Evolutionary conservation across 192 early-diverging fungal genomes (phyloP), one percentile per base, ranked within the genome.

Genomic region (Coemansia sp.): DNA sequence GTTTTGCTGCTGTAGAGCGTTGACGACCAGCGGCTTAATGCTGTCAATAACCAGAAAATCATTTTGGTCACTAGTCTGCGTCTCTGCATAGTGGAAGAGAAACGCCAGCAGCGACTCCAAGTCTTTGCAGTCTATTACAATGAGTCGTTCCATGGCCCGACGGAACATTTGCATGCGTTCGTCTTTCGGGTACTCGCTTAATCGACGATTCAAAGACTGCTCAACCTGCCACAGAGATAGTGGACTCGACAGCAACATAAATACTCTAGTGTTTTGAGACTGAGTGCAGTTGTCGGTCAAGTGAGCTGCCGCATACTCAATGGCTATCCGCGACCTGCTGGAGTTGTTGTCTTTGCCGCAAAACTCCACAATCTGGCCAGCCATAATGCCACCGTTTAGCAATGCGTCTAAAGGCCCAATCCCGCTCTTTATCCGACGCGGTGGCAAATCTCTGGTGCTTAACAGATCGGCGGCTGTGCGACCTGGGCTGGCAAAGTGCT

Each of bases 41-140:
- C 72, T 69, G 59, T 80, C 72, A 23, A 80, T 65, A n/a, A 80
- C 54, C 5, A 74, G 23, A 10, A 80, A 55, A 41, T 74, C 48
- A 0, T 49, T 9, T 18, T n/a, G 16, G n/a, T 20, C 48, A 16
- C 48, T 49, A 19, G 18, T 20, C 8, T 16, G 19, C 5, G 8
- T 56, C 32, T 20, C 54, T 32, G 16, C 64, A n/a, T 74, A 80
- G 53, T 59, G 54, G 41, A 68, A 74, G 11, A 81, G 61, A 65
- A 71, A 74, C 13, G 62, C 45, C 8, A 81, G 50, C 45, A 81
- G 52, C 6, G 68, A 56, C 1, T 81, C 78, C 10, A 66, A 49
- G 26, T 62, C 59, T 22, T 48, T 48, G 52, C 78, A 81, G 16
- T 81, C 69, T 3, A 81, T 72, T 3, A 63, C 50, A 5, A 68